Evolutionary conservation across 1,284 basidiomycete genomes (phyloP).

Genomic region (Tranzscheliella williamsii): DNA sequence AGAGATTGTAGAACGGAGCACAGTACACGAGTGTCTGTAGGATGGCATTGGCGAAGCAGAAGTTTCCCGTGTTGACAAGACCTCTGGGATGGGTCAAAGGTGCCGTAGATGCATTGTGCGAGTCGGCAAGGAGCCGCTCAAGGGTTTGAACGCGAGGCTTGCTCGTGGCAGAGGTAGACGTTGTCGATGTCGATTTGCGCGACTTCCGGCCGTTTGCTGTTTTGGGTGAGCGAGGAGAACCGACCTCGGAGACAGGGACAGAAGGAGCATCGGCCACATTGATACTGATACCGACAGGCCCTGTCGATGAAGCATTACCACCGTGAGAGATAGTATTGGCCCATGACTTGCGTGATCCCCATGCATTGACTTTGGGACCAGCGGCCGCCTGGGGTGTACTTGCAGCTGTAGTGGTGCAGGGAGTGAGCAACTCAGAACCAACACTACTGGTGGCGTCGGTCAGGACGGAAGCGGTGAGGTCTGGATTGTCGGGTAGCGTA

Average conservation of each 20-base stretch:
- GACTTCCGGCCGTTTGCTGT: conserved; percentile 10
- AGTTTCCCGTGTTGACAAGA: conserved; percentile 90
- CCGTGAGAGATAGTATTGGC: conserved; percentile 21
- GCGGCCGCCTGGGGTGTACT: conserved; percentile 8
- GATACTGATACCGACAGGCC: conserved; percentile 35
- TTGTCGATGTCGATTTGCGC: conserved; percentile 16
- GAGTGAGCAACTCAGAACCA: conserved; percentile 6
- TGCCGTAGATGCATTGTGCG: conserved; percentile 42
- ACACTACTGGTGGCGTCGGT: conserved; percentile 34
- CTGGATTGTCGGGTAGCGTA: conserved; percentile 16
- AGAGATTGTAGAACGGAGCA: conserved; percentile 79
- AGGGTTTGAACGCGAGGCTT: conserved; percentile 24
- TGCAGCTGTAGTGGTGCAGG: conserved; percentile 4
- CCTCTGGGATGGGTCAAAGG: conserved; percentile 73
- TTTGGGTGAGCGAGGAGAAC: conserved; percentile 25
- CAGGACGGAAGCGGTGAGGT: conserved; percentile 26
- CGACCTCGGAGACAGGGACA: conserved; percentile 7
- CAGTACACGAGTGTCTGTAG: conserved; percentile 89
- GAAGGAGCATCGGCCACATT: conserved; percentile 11
- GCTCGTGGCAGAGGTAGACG: conserved; percentile 1
- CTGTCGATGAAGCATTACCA: conserved; percentile 8
- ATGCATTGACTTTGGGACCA: conserved; percentile 15
- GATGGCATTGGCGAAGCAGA: conserved; percentile 95
- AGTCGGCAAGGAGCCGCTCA: conserved; percentile 30
- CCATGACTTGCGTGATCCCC: conserved; percentile 37